Base-by-base conservation (phyloP, 2,329 filamentous ascomycete species). In the Phialocephala subalpina region DNA sequence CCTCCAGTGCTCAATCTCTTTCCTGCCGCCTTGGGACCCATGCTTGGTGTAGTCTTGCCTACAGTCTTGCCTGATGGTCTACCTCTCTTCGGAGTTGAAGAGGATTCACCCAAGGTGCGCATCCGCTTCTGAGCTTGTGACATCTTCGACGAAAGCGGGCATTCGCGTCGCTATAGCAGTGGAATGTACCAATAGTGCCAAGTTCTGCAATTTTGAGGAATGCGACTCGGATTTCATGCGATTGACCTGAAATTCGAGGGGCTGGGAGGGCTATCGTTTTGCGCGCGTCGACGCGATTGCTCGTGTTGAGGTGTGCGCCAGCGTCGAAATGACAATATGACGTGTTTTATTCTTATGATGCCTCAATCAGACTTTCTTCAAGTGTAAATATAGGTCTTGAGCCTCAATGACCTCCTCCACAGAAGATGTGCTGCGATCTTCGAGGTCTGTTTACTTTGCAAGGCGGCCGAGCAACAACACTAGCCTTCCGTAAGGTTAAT, bases 31-130 rank as follows among this genome's bases (percentile, higher is more conserved):
- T 62, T 62, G 11, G 63, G 29, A 42, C 55, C 63, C 66, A 65
- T 68, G 11, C 22, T 45, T n/a, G 67, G 62, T 33, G 58, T 40
- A 33, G 60, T 59, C 53, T 66, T 64, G 40, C 55, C 58, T 35
- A 27, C 22, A 40, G 29, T 22, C 42, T 25, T 59, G 35, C 57
- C 65, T 1, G 57, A 55, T 2, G 64, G 58, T 55, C 56, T 53
- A 14, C 67, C 64, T 59, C 56, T 63, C 33, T 61, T 67, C n/a
- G 64, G 64, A 56, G 64, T 67, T 38, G 67, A 66, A 42, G 53
- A 40, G 11, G 58, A 59, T n/a, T 49, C 67, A n/a, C 52, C 52
- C 8, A 22, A 27, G 35, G 59, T 35, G 35, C 61, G 52, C 58
- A 63, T 60, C 40, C 61, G 65, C 33, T 62, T 62, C 58, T 65